phyloP scores from a whole-genome alignment of 352 stramenopile species.

The Elongisporangium undulatum region DNA sequence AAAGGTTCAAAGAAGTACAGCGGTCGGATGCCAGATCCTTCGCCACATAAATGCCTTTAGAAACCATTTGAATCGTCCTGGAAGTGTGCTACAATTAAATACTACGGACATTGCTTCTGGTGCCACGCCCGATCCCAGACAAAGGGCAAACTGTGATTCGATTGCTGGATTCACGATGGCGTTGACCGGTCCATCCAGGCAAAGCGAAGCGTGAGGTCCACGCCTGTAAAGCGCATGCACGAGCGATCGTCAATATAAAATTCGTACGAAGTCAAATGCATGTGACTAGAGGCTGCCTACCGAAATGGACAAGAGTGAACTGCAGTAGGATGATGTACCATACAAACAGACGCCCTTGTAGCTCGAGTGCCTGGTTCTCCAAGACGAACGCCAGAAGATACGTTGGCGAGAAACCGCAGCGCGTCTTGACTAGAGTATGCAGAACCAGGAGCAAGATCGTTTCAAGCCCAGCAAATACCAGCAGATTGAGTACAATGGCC shows the following conservation, averaged over 20 bases:
- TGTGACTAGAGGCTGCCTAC: not conserved
- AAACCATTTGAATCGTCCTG: no score
- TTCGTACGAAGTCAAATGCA: no score
- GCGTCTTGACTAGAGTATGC: conserved; percentile 9
- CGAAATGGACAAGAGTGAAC: conserved; percentile 12
- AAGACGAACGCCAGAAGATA: conserved; percentile 19
- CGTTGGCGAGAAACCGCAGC: conserved; percentile 12
- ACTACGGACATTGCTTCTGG: no score
- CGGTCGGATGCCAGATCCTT: no score
- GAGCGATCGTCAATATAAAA: not conserved
- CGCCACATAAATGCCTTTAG: no score
- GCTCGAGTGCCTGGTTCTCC: conserved; percentile 13
- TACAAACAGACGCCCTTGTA: conserved; percentile 14
- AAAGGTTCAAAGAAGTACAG: no score
- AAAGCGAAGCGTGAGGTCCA: conserved; percentile 15
- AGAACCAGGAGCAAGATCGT: conserved; percentile 11
- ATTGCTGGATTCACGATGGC: no score
- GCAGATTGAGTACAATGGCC: conserved; percentile 4
- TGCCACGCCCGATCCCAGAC: no score
- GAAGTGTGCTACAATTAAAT: no score
- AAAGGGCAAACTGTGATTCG: no score
- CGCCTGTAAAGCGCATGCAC: not conserved
- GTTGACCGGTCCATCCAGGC: not conserved
- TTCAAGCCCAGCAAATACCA: conserved; percentile 10
- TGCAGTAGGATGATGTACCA: conserved; percentile 19